phyloP scores from a whole-genome alignment of 140 eudicot species.

The Flaveria floridana region DNA sequence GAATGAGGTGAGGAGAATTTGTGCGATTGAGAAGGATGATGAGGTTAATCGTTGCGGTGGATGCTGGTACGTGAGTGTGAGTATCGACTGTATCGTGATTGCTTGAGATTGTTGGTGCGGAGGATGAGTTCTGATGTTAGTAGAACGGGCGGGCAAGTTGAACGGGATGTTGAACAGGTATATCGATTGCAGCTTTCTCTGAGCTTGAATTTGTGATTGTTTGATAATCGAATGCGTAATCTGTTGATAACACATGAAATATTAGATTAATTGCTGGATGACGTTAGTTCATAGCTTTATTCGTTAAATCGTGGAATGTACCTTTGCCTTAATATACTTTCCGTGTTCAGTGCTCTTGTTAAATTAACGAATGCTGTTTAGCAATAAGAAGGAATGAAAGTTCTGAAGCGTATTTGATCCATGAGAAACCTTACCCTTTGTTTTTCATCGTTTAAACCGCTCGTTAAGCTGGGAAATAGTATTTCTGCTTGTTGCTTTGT shows the following conservation, averaged over 20 bases:
- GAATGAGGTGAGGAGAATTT: slow-evolving; percentile 8
- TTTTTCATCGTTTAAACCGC: too few relatives aligned
- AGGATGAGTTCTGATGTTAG: slow-evolving; percentile 68
- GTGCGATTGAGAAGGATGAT: slow-evolving; percentile 3
- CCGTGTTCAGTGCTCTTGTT: background rate
- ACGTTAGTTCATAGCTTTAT: background rate
- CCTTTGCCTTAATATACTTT: background rate
- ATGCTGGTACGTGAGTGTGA: slow-evolving; percentile 26
- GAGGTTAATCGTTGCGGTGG: slow-evolving; percentile 23
- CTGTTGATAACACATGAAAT: background rate
- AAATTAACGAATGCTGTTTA: background rate
- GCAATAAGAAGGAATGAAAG: background rate
- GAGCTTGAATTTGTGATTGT: background rate
- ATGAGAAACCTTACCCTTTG: too few relatives aligned
- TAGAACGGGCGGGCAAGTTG: slow-evolving; percentile 65
- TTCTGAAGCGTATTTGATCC: too few relatives aligned
- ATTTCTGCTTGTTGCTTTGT: background rate
- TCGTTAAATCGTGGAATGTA: background rate
- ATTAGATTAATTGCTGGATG: background rate
- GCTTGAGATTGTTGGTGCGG: slow-evolving; percentile 34
- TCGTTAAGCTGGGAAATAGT: background rate
- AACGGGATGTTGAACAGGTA: slow-evolving; percentile 87
- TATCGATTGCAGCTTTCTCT: background rate
- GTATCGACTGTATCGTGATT: background rate
- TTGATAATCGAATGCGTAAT: background rate